These are phyloP conservation scores for Chaetomium strumarium DNA, from an alignment of 2,329 filamentous ascomycete species.

Conservation along the genomic window DNA sequence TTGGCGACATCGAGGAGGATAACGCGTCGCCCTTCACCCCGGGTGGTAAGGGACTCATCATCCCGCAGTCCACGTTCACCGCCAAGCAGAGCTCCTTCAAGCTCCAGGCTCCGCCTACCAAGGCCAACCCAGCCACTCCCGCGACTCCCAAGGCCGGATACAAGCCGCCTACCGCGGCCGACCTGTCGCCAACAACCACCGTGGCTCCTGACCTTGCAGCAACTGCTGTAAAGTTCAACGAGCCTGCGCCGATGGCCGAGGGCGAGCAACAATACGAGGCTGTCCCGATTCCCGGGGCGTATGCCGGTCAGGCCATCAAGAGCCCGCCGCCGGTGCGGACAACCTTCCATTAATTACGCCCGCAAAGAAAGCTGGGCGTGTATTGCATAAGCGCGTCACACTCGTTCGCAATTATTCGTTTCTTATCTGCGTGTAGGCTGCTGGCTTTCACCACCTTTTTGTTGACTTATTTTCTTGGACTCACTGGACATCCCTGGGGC, in stretches of 20 bases:
- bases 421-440: not conserved
- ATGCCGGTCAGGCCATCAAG: slow-evolving; percentile 52
- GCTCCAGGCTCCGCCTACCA: slow-evolving; percentile 77
- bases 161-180: slow-evolving; percentile 36
- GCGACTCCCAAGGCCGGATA: slow-evolving; percentile 51
- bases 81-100: slow-evolving; percentile 55
- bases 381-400: not conserved
- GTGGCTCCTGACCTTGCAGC: slow-evolving; percentile 8
- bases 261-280: slow-evolving; percentile 79
- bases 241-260: slow-evolving; percentile 64
- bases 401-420: slow-evolving; percentile 2
- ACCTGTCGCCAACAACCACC: slow-evolving; percentile 15
- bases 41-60: slow-evolving; percentile 47
- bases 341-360: slow-evolving; percentile 32
- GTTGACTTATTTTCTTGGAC: not conserved
- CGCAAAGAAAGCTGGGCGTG: not conserved
- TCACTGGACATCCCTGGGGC: not conserved
- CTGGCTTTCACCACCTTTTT: not conserved
- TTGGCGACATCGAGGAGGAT: slow-evolving; percentile 32
- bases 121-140: slow-evolving; percentile 74
- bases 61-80: slow-evolving; percentile 59
- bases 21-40: slow-evolving; percentile 45
- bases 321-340: slow-evolving; percentile 44
- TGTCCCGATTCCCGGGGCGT: slow-evolving; percentile 85
- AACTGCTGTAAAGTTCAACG: slow-evolving; percentile 44